Evolutionary conservation across 441 rosid species (phyloP), one percentile per base, ranked within the genome.

Genomic region (Mallotus japonicus): DNA sequence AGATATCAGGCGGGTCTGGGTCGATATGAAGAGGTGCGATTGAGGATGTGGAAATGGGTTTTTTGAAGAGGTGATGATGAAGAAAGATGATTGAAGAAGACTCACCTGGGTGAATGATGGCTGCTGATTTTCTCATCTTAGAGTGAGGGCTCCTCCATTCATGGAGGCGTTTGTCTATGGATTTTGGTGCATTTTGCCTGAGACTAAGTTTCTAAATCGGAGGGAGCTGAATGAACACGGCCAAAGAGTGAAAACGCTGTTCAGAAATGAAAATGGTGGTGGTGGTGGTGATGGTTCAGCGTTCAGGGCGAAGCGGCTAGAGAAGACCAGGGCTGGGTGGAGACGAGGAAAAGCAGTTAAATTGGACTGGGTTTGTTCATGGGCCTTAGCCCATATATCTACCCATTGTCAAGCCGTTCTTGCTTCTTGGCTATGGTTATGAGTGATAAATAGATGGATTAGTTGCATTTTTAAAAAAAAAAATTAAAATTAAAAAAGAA

Each of bases 1-100:
- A 74, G 46, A 84, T 61, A 75, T 83, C 84, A 17, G 73, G 68
- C 15, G 75, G 61, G 46, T 79, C 85, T 0, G 79, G 56, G 49
- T 84, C 83, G 13, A 73, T 67, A 14, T 59, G 63, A 44, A 70
- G 82, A 6, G 83, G 65, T 24, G 86, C 69, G 4, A 58, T 68
- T 32, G 86, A 77, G 62, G 69, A 71, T 58, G 82, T n/a, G 61
- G 81, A 80, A 71, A 83, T 63, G n/a, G 71, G 77, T 10, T 32
- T 64, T 34, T 49, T 17, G 60, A 64, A 47, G 51, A 10, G 70
- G 53, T 37, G 67, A 47, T n/a, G 32, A 20, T 12, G 70, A 9
- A 70, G 24, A 2, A 20, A 22, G 20, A 62, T 62, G 60, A 16
- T 17, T 1, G 54, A 20, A 20, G 56, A 32, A 34, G 57, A 65